Conservation (phyloP, 2,329 filamentous ascomycete species). For the Thielaviopsis cerberus region DNA sequence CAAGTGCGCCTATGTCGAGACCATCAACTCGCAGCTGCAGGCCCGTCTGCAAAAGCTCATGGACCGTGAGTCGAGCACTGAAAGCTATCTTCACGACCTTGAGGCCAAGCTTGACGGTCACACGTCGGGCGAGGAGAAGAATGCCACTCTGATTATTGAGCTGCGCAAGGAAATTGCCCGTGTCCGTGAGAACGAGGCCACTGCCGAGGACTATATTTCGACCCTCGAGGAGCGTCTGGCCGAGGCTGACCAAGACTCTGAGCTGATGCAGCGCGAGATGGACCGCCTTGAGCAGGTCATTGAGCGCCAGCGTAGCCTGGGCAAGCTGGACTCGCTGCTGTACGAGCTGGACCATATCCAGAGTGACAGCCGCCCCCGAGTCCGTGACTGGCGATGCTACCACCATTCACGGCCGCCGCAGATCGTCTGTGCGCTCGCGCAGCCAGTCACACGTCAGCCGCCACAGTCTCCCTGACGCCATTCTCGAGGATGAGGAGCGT, state of each 20-base stretch:
- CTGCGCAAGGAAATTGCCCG: constrained; percentile 80
- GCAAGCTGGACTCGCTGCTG: constrained; percentile 80
- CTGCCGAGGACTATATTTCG: constrained; percentile 90
- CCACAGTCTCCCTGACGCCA: constrained; percentile 35
- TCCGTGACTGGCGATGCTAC: constrained; percentile 6
- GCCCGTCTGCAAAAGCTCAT: constrained; percentile 77
- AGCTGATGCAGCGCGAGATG: constrained; percentile 92
- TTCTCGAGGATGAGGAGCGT: constrained; percentile 33
- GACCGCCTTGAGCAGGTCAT: constrained; percentile 87
- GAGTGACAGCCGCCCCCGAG: constrained; percentile 17
- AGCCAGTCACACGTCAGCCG: constrained; percentile 16
- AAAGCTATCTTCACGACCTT: constrained; percentile 80
- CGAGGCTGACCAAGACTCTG: constrained; percentile 86
- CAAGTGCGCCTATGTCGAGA: constrained; percentile 82
- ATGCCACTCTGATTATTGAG: constrained; percentile 65
- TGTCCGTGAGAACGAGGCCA: constrained; percentile 73
- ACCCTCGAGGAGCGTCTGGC: constrained; percentile 88
- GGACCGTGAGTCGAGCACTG: constrained; percentile 79
- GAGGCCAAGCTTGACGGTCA: constrained; percentile 82
- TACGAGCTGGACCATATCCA: constrained; percentile 67
- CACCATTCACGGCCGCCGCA: constrained; percentile 18
- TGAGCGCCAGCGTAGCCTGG: constrained; percentile 83
- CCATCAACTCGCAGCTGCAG: constrained; percentile 77
- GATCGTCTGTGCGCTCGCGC: constrained; percentile 21
- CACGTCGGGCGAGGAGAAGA: constrained; percentile 81